Conservation (phyloP, 1,284 basidiomycete genomes). For the Fomitopsis schrenkii region DNA sequence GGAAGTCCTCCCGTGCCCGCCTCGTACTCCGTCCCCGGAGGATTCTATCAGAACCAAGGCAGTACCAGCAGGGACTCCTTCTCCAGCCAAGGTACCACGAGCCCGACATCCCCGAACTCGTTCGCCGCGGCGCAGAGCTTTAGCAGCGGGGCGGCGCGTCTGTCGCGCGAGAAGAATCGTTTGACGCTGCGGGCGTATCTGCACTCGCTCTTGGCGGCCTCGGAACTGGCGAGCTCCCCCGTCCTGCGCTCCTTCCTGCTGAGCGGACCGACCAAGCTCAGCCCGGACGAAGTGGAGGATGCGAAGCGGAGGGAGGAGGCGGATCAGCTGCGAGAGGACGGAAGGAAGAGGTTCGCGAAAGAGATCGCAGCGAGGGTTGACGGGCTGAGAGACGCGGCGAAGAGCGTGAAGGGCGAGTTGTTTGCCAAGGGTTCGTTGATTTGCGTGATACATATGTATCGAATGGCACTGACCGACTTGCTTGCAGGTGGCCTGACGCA, state of each 20-base stretch:
- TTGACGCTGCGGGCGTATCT: constrained; percentile 93
- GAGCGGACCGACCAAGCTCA: constrained; percentile 71
- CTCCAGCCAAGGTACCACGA: constrained; percentile 15
- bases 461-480: not conserved
- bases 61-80: constrained; percentile 21
- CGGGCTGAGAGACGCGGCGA: constrained; percentile 80
- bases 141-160: constrained; percentile 32
- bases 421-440: constrained; percentile 64
- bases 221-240: constrained; percentile 77
- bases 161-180: constrained; percentile 92
- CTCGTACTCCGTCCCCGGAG: constrained; percentile 2
- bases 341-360: constrained; percentile 78
- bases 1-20: constrained; percentile 10
- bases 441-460: constrained; percentile 1
- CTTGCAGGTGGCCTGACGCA: constrained; percentile 76
- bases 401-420: constrained; percentile 88
- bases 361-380: constrained; percentile 89
- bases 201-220: constrained; percentile 72
- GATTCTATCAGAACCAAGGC: not conserved
- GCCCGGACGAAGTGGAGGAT: constrained; percentile 77
- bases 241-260: constrained; percentile 86
- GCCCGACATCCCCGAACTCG: constrained; percentile 12
- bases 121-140: constrained; percentile 2
- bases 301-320: constrained; percentile 80
- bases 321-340: constrained; percentile 87